Percentiles rank a stretch among this genome's conserved stretches.
phyloP scores from a whole-genome alignment of 139 green algal species.

The Ulvella scutata region DNA sequence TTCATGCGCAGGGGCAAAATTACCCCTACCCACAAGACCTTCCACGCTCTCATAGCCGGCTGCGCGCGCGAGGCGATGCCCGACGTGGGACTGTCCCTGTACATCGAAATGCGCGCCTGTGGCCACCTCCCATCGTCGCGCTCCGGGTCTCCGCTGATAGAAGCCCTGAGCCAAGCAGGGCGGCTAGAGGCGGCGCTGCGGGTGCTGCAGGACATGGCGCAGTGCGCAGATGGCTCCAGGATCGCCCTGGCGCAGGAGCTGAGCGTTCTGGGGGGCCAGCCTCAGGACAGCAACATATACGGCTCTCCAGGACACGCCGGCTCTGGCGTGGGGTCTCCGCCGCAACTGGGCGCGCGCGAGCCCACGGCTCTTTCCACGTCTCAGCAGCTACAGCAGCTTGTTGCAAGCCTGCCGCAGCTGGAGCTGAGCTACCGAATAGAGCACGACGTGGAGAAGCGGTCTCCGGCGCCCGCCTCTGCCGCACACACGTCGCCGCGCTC shows the following conservation, averaged over 20 bases:
- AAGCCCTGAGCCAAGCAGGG: constrained; percentile 22
- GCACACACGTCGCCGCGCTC: background rate
- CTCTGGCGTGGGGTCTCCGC: background rate
- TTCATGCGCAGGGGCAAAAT: constrained; percentile 25
- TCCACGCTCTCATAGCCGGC: constrained; percentile 20
- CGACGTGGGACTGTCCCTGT: constrained; percentile 15
- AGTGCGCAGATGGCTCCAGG: background rate
- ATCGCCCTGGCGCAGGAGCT: too few relatives aligned
- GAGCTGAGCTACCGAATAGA: background rate
- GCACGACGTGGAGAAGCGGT: background rate
- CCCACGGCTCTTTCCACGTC: background rate
- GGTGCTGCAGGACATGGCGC: constrained; percentile 12
- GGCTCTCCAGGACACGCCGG: too few relatives aligned
- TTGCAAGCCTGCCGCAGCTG: background rate
- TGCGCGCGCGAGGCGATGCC: constrained; percentile 15
- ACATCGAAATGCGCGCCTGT: constrained; percentile 12
- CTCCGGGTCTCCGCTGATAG: constrained; percentile 29
- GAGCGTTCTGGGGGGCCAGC: too few relatives aligned
- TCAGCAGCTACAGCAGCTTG: background rate
- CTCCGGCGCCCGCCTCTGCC: background rate
- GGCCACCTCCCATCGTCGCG: background rate
- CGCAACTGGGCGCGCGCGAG: background rate
- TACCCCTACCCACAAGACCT: constrained; percentile 14
- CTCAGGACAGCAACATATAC: too few relatives aligned
- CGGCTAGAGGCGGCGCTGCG: constrained; percentile 14